Conservation (phyloP, 331 rosid genomes). For the Malus hybrid region DNA sequence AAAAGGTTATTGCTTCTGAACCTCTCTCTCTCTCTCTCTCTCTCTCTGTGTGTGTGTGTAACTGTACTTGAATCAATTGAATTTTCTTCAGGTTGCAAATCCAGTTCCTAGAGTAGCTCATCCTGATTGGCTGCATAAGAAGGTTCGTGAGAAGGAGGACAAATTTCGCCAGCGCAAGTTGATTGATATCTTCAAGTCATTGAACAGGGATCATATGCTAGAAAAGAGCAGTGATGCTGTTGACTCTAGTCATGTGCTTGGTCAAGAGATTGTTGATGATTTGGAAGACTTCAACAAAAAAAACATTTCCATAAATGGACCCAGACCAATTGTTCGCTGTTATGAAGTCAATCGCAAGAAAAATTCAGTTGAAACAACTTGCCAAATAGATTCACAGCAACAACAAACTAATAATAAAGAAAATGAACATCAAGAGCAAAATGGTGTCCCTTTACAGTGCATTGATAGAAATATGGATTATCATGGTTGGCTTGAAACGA, state of each 20-base stretch:
- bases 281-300: constrained; percentile 77
- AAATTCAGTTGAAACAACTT: constrained; percentile 21
- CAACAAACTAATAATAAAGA: constrained; percentile 26
- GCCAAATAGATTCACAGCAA: constrained; percentile 25
- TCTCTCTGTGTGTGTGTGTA: not conserved
- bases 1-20: constrained; percentile 60
- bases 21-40: not conserved
- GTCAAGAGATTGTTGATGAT: constrained; percentile 48
- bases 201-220: constrained; percentile 29
- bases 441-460: constrained; percentile 20
- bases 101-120: constrained; percentile 95
- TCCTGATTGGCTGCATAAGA: constrained; percentile 98
- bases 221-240: constrained; percentile 37
- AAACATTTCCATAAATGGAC: constrained; percentile 38
- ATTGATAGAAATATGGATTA: constrained; percentile 73
- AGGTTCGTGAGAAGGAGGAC: constrained; percentile 95
- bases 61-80: constrained; percentile 19
- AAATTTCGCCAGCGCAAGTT: constrained; percentile 82
- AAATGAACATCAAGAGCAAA: constrained; percentile 19
- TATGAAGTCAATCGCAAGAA: constrained; percentile 43
- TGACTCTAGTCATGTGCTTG: constrained; percentile 11
- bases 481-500: constrained; percentile 87
- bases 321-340: constrained; percentile 74
- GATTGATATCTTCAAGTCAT: constrained; percentile 53
- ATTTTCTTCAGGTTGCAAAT: constrained; percentile 63